A percentile compares a stretch with the other conserved stretches of the same genome.
These are phyloP conservation scores for Pseudotulostoma volvatum DNA, from an alignment of 495 filamentous ascomycete genomes.

Conservation along the genomic window DNA sequence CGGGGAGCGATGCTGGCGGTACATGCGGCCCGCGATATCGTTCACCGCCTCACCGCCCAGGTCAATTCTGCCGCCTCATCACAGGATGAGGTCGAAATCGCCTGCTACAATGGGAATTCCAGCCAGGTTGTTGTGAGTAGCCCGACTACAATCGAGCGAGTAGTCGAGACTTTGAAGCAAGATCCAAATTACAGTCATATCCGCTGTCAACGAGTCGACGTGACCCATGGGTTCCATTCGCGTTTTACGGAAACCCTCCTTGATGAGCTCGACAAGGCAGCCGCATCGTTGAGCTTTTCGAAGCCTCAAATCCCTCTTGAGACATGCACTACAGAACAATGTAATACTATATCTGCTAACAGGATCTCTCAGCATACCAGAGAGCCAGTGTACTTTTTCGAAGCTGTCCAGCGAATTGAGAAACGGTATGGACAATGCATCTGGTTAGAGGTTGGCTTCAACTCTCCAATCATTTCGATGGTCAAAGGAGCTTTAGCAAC, in stretches of 20 bases:
- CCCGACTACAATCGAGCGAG: constrained; percentile 16
- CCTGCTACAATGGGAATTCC: constrained; percentile 33
- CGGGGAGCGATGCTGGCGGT: constrained; percentile 27
- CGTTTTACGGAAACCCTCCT: constrained; percentile 25
- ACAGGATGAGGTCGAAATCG: constrained; percentile 15
- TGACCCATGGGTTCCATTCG: constrained; percentile 35
- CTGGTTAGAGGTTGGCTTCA: constrained; percentile 37
- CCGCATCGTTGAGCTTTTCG: constrained; percentile 12
- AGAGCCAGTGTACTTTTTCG: constrained; percentile 33
- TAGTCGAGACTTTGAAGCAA: constrained; percentile 1
- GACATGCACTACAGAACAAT: background rate
- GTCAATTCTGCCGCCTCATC: constrained; percentile 2
- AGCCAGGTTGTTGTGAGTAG: constrained; percentile 32
- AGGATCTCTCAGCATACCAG: constrained; percentile 20
- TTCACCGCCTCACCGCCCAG: constrained; percentile 9
- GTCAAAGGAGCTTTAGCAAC: constrained; percentile 16
- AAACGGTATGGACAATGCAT: constrained; percentile 17
- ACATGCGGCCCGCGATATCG: constrained; percentile 4
- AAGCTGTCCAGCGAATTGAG: constrained; percentile 29
- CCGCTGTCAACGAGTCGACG: constrained; percentile 21
- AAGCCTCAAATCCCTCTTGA: constrained; percentile 5
- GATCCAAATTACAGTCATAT: constrained; percentile 5
- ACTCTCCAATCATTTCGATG: constrained; percentile 31
- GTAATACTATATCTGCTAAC: background rate
- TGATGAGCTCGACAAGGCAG: constrained; percentile 11